Evolutionary conservation across 2,329 filamentous ascomycete genomes (phyloP).

Genomic region (Pseudopyricularia javanii): DNA sequence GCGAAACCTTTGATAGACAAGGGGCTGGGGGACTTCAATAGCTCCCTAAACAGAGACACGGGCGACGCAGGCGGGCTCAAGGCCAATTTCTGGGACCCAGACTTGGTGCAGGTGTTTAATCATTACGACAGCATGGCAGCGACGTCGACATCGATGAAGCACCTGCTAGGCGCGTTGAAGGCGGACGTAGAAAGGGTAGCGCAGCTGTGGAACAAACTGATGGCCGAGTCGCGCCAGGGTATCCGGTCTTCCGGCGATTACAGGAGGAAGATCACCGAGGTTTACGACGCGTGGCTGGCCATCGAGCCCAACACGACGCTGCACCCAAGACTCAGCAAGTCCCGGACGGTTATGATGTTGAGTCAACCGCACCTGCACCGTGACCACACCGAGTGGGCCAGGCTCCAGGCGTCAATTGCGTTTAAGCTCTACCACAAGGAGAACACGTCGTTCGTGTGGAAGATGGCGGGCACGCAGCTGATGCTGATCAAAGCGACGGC

Average conservation of each 20-base stretch:
- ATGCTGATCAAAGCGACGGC: constrained; percentile 29
- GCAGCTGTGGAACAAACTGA: constrained; percentile 17
- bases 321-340: constrained; percentile 6
- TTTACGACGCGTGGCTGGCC: constrained; percentile 27
- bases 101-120: constrained; percentile 20
- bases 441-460: constrained; percentile 26
- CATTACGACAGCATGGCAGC: constrained; percentile 17
- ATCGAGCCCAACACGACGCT: constrained; percentile 22
- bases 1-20: constrained; percentile 27
- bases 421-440: constrained; percentile 25
- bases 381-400: constrained; percentile 27
- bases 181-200: constrained; percentile 18
- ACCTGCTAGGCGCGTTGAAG: constrained; percentile 19
- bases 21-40: constrained; percentile 21
- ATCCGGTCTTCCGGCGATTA: constrained; percentile 5
- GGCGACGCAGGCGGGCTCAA: constrained; percentile 3
- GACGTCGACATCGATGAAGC: constrained; percentile 16
- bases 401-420: constrained; percentile 36
- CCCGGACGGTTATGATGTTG: constrained; percentile 17
- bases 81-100: constrained; percentile 20
- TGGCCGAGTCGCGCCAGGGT: background rate
- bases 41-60: constrained; percentile 8
- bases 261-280: constrained; percentile 16
- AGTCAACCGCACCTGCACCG: constrained; percentile 13
- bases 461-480: constrained; percentile 34